These are phyloP conservation scores for Circinella umbellata DNA, from an alignment of 371 early-diverging fungal species.

Conservation along the genomic window DNA sequence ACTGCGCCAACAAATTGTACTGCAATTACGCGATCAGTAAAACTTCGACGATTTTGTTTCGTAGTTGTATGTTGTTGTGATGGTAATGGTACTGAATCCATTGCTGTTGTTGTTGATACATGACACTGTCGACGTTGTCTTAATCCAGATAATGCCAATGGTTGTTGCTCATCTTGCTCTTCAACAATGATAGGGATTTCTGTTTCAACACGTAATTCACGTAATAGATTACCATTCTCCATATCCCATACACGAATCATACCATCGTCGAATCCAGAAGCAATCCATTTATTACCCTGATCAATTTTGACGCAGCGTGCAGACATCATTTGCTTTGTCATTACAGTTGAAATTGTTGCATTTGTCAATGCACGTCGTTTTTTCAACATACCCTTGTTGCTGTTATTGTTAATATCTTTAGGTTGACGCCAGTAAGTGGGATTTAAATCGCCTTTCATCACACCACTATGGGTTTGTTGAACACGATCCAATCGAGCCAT, in stretches of 20 bases:
- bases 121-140: too few species aligned
- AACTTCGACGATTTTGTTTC: slow-evolving; percentile 1
- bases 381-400: too few species aligned
- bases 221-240: slow-evolving; percentile 21
- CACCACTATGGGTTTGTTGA: slow-evolving; percentile 15
- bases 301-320: slow-evolving; percentile 37
- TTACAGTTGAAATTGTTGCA: neutral
- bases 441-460: slow-evolving; percentile 28
- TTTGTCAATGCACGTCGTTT: too few species aligned
- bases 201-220: slow-evolving; percentile 25
- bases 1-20: slow-evolving; percentile 34
- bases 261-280: slow-evolving; percentile 44
- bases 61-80: neutral
- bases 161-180: slow-evolving; percentile 12
- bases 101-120: too few species aligned
- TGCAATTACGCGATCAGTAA: slow-evolving; percentile 24
- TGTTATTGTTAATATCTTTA: neutral
- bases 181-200: slow-evolving; percentile 16
- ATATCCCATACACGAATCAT: slow-evolving; percentile 38
- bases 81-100: too few species aligned
- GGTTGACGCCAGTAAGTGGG: slow-evolving; percentile 16
- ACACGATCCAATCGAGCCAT: slow-evolving; percentile 39
- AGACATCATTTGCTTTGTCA: slow-evolving; percentile 12
- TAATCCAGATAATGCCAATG: neutral
- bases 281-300: slow-evolving; percentile 32